Conservation (phyloP, 1,139 yeast genomes). For the Yamadazyma mexicana region DNA sequence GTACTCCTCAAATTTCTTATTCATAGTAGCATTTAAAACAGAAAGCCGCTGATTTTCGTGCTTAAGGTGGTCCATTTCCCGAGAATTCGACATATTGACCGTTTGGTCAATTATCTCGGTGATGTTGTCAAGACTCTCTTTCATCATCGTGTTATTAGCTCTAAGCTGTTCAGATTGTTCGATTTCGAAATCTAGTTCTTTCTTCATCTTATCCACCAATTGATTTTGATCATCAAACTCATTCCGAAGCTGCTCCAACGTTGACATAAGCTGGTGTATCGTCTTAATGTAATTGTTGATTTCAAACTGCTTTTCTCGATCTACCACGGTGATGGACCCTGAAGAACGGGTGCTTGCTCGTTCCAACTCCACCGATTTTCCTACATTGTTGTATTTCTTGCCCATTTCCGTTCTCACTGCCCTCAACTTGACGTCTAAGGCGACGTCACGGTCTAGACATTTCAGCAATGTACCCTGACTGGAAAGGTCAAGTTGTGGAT, state of each 20-base stretch:
- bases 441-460: constrained; percentile 18
- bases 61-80: constrained; percentile 17
- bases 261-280: constrained; percentile 18
- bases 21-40: constrained; percentile 17
- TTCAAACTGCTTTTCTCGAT: constrained; percentile 15
- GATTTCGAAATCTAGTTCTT: constrained; percentile 23
- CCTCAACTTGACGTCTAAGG: constrained; percentile 27
- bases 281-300: constrained; percentile 18
- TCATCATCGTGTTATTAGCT: constrained; percentile 15
- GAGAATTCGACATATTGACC: constrained; percentile 7
- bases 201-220: constrained; percentile 23
- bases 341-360: constrained; percentile 14
- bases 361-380: constrained; percentile 9
- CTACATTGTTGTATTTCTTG: constrained; percentile 6
- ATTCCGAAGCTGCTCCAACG: constrained; percentile 22
- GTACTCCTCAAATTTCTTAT: constrained; percentile 30
- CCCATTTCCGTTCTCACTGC: constrained; percentile 24
- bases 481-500: constrained; percentile 18
- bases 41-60: constrained; percentile 22
- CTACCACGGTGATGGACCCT: constrained; percentile 17
- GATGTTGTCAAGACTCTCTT: constrained; percentile 11
- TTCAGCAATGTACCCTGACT: constrained; percentile 20
- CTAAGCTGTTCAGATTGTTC: constrained; percentile 23
- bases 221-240: constrained; percentile 24
- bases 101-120: constrained; percentile 10